Evolutionary conservation across 805 yeast genomes (phyloP).

Genomic region (Ogataea paraovalis): DNA sequence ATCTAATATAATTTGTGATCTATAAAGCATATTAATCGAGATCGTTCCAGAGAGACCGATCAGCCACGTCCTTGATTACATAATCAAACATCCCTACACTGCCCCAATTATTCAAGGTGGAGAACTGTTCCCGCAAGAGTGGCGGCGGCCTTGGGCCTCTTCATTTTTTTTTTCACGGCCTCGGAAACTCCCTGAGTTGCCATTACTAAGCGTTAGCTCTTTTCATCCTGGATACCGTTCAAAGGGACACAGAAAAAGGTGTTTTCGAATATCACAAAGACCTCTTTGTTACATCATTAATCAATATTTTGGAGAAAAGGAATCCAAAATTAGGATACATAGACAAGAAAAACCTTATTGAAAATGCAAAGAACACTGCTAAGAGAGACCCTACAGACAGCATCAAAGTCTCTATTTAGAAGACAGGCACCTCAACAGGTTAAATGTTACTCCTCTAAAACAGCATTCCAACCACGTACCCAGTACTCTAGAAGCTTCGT

Average conservation of each 20-base stretch:
- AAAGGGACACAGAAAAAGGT: too few relatives aligned
- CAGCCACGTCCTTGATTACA: too few relatives aligned
- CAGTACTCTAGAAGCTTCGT: not conserved
- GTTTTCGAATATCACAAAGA: too few relatives aligned
- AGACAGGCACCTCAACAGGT: slow-evolving; percentile 1
- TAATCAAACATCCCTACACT: not conserved
- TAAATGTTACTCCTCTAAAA: not conserved
- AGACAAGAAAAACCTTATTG: too few relatives aligned
- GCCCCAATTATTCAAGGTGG: too few relatives aligned
- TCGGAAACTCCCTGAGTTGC: not conserved
- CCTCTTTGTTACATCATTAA: too few relatives aligned
- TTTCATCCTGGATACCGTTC: not conserved
- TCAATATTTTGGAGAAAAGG: too few relatives aligned
- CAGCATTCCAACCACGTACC: not conserved
- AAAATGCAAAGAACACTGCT: slow-evolving; percentile 6
- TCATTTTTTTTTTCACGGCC: not conserved
- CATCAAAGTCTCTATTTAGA: slow-evolving; percentile 1
- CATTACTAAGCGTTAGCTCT: not conserved
- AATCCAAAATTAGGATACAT: too few relatives aligned
- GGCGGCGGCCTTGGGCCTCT: not conserved
- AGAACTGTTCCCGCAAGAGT: not conserved
- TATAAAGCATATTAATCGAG: too few relatives aligned
- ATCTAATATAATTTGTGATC: too few relatives aligned
- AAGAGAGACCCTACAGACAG: slow-evolving; percentile 2
- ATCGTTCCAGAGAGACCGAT: too few relatives aligned